Conservation (phyloP, 768 basidiomycete genomes). For the Lactarius psammicola region DNA sequence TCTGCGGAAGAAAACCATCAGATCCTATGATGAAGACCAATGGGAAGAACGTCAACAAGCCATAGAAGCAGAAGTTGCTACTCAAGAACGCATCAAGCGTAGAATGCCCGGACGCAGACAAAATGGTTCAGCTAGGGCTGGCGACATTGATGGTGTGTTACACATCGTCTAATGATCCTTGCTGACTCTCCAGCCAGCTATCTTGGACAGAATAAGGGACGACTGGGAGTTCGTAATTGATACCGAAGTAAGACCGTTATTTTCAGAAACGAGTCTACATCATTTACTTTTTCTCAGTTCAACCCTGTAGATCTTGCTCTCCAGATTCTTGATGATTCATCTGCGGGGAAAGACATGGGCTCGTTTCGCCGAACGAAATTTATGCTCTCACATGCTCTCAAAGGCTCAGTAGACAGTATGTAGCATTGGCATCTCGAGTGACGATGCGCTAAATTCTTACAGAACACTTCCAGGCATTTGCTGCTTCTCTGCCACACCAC, state of each 20-base stretch:
- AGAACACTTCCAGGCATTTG: conserved; percentile 94
- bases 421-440: conserved; percentile 20
- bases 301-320: conserved; percentile 93
- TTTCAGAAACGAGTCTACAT: conserved; percentile 12
- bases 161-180: neutral
- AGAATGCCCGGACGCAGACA: conserved; percentile 57
- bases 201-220: conserved; percentile 81
- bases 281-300: conserved; percentile 53
- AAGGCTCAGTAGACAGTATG: conserved; percentile 86
- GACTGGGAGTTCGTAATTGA: conserved; percentile 89
- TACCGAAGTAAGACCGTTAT: conserved; percentile 57
- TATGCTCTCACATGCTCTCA: conserved; percentile 74
- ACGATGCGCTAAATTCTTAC: conserved; percentile 28
- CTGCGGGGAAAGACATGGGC: conserved; percentile 67
- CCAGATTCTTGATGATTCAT: conserved; percentile 77
- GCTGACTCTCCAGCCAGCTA: conserved; percentile 46
- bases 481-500: conserved; percentile 91
- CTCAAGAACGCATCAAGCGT: conserved; percentile 68
- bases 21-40: conserved; percentile 52
- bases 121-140: conserved; percentile 57
- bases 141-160: conserved; percentile 76
- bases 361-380: conserved; percentile 77
- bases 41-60: conserved; percentile 62
- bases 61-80: conserved; percentile 58
- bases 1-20: conserved; percentile 53